Base-by-base conservation (phyloP, 2,329 filamentous ascomycete species). In the Arthrobotrys sphaeroides region DNA sequence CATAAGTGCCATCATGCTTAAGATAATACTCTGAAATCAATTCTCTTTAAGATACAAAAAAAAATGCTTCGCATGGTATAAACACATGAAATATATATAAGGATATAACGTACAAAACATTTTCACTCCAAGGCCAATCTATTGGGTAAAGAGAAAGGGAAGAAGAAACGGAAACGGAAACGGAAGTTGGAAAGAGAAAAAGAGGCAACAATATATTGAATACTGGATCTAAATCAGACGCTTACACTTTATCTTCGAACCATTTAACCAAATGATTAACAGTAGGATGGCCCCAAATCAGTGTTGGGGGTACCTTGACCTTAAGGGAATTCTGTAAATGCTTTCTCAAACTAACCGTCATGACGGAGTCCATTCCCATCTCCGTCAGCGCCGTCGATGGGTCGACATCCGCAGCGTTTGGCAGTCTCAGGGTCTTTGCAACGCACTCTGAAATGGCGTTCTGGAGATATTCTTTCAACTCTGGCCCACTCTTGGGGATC, bases 241-340 rank as follows among this genome's bases (percentile, higher is more conserved):
- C 1, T 60, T 28, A 60, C 2, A 60, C 33, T 22, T 60, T 60
- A n/a, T 66, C 62, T 26, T 66, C 42, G 24, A 83, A 83, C 82
- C 82, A 84, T n/a, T 78, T 78, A 0, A 82, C 80, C 45, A 84
- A 64, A 77, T 82, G 81, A 2, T 67, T 77, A 0, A 83, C 81
- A n/a, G 84, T 84, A 1, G 83, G 83, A 73, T 82, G 79, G 57
- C 79, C 83, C 83, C 84, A 84, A 0, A 80, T 81, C 60, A 84
- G 77, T 2, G 83, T 84, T 5, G 82, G 83, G 16, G 83, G 82
- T 16, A 84, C 80, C 53, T 81, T 82, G 5, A 84, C 67, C 12
- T 79, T 78, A 26, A 84, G 74, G 2, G 76, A 76, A 36, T 78
- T 80, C 78, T 83, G 82, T 36, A 84, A 75, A 75, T 82, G 79